A percentile compares a stretch with the other conserved stretches of the same genome.
Conservation (phyloP, 2,329 filamentous ascomycete genomes). For the Ophiostoma montium region DNA sequence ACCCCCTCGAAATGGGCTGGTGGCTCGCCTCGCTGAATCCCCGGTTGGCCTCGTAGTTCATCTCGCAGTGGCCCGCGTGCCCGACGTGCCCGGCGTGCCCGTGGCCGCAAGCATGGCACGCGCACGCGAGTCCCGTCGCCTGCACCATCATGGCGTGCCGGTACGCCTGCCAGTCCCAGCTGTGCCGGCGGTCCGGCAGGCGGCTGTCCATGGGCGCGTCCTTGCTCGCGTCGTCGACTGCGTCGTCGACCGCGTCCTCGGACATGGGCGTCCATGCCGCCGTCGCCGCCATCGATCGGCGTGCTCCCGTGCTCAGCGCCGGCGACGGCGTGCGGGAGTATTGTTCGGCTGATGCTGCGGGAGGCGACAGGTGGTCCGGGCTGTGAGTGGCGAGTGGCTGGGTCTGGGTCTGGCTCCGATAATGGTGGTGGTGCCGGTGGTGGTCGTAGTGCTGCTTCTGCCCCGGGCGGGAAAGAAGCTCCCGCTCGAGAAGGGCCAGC, state of each 20-base stretch:
- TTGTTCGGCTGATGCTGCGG: not conserved
- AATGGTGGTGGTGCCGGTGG: not conserved
- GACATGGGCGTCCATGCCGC: conserved; percentile 31
- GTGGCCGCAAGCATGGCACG: not conserved
- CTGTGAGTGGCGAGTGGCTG: not conserved
- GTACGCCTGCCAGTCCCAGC: conserved; percentile 39
- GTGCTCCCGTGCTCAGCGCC: conserved; percentile 10
- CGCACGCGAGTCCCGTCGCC: conserved; percentile 5
- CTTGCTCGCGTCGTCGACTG: too few species aligned
- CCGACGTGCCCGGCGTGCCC: not conserved
- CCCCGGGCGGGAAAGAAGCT: conserved; percentile 4
- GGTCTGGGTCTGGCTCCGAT: not conserved
- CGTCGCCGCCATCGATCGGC: conserved; percentile 23
- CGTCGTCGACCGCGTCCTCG: too few species aligned
- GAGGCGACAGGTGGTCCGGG: not conserved
- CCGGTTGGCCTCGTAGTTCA: conserved; percentile 6
- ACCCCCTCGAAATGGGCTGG: not conserved
- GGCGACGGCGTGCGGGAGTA: not conserved
- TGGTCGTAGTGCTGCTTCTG: too few species aligned
- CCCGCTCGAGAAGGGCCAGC: conserved; percentile 6
- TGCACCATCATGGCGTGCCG: conserved; percentile 28
- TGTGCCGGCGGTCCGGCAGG: conserved; percentile 31
- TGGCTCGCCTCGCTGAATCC: conserved; percentile 8
- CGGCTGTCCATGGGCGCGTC: too few species aligned
- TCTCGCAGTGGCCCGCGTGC: not conserved